A percentile compares a stretch with the other conserved stretches of the same genome.
phyloP scores from a whole-genome alignment of 1,284 basidiomycete species.

The Singerocomus inundabilis region DNA sequence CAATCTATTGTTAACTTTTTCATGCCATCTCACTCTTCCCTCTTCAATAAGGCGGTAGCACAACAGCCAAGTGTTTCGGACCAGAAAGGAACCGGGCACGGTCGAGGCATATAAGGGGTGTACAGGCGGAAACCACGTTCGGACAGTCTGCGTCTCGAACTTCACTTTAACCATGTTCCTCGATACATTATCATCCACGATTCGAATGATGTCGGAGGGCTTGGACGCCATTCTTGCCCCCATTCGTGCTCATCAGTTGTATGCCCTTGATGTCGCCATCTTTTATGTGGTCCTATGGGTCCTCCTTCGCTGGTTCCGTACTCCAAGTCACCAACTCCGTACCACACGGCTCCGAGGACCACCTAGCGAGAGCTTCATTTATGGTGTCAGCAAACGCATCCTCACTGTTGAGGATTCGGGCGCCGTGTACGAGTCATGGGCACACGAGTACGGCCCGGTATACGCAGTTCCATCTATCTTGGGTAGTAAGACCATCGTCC shows the following conservation, averaged over 20 bases:
- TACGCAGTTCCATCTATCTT: slow-evolving; percentile 43
- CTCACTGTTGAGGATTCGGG: slow-evolving; percentile 1
- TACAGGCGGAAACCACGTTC: too few relatives aligned
- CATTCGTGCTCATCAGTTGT: background rate
- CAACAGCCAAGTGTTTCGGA: too few relatives aligned
- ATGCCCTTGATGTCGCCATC: background rate
- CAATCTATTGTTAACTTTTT: too few relatives aligned
- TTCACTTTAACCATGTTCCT: background rate
- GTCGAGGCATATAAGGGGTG: too few relatives aligned
- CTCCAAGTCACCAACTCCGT: too few relatives aligned
- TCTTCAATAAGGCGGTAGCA: too few relatives aligned
- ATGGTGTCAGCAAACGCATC: slow-evolving; percentile 15
- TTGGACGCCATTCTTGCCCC: background rate
- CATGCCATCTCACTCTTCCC: too few relatives aligned
- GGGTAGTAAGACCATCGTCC: slow-evolving; percentile 40
- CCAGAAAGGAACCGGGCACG: too few relatives aligned
- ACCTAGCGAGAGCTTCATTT: slow-evolving; percentile 15
- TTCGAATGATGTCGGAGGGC: background rate
- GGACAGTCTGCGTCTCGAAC: too few relatives aligned
- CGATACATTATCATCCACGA: background rate
- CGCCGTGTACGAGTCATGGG: slow-evolving; percentile 22
- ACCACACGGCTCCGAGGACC: slow-evolving; percentile 16
- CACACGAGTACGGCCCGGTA: slow-evolving; percentile 37
- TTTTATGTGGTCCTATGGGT: too few relatives aligned
- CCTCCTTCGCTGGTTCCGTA: too few relatives aligned